phyloP scores from a whole-genome alignment of 495 filamentous ascomycete species.

The Neurospora pannonica region DNA sequence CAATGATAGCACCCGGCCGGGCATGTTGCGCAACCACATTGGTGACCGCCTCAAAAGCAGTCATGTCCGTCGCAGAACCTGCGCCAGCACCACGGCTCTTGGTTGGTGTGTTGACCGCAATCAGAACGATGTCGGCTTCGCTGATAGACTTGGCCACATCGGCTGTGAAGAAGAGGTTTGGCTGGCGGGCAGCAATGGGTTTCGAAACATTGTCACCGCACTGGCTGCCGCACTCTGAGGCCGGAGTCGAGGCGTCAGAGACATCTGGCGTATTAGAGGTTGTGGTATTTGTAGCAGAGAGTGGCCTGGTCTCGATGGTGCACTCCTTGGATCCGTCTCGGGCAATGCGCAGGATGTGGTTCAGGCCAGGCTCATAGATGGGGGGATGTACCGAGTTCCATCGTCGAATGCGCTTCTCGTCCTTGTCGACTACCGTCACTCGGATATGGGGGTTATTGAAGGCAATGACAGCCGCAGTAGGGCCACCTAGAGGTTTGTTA shows the following conservation, averaged over 20 bases:
- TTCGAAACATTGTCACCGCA: conserved; percentile 12
- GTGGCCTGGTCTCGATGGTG: conserved; percentile 19
- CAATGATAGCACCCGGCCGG: conserved; percentile 58
- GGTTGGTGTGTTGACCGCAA: conserved; percentile 76
- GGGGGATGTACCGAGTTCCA: conserved; percentile 68
- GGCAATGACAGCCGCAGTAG: conserved; percentile 64
- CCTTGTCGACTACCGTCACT: conserved; percentile 65
- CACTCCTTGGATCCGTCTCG: conserved; percentile 42
- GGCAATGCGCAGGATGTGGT: conserved; percentile 52
- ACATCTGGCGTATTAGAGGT: conserved; percentile 7
- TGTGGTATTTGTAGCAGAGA: conserved; percentile 7
- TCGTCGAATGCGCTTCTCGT: conserved; percentile 49
- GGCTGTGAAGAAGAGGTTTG: conserved; percentile 64
- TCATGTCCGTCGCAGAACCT: conserved; percentile 61
- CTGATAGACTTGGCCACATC: conserved; percentile 50
- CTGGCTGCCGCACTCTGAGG: conserved; percentile 23
- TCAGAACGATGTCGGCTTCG: conserved; percentile 63
- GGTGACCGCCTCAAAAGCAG: conserved; percentile 58
- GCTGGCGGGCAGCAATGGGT: conserved; percentile 21
- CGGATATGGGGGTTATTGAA: conserved; percentile 55
- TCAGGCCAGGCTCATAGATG: conserved; percentile 65
- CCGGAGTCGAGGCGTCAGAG: conserved; percentile 8
- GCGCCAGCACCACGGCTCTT: conserved; percentile 59
- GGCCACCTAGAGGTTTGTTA: conserved; percentile 44
- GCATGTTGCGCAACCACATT: conserved; percentile 56